phyloP scores from a whole-genome alignment of 768 basidiomycete species.

The Kwoniella sp. region DNA sequence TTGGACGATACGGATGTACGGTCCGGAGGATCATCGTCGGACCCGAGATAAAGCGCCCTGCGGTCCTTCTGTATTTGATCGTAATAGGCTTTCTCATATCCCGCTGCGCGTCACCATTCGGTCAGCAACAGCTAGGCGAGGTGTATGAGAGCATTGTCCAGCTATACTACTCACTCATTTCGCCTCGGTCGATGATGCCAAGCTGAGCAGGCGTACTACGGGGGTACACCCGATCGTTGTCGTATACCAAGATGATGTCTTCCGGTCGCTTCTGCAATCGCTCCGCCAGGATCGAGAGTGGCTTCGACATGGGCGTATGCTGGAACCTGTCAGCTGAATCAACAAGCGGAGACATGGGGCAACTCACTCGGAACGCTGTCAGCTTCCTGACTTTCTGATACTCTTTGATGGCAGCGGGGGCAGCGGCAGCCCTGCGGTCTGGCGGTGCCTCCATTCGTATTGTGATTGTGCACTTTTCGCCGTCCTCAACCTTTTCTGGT shows the following conservation, averaged over 20 bases:
- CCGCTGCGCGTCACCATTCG: slow-evolving; percentile 1
- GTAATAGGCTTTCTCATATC: slow-evolving; percentile 17
- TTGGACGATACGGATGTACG: no score
- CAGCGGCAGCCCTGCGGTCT: slow-evolving; percentile 5
- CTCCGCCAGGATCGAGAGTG: slow-evolving; percentile 18
- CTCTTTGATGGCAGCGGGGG: slow-evolving; percentile 9
- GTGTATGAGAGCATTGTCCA: no score
- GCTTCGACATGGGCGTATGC: slow-evolving; percentile 13
- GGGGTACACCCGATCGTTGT: slow-evolving; percentile 14
- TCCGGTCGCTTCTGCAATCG: slow-evolving; percentile 14
- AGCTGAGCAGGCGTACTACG: slow-evolving; percentile 6
- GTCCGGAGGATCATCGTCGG: no score
- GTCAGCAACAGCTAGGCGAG: no score
- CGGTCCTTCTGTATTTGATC: slow-evolving; percentile 3
- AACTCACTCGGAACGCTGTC: slow-evolving; percentile 6
- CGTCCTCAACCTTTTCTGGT: background rate
- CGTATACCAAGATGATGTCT: slow-evolving; percentile 24
- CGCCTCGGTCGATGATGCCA: slow-evolving; percentile 4
- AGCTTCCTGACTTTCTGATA: slow-evolving; percentile 14
- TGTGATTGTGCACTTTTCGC: slow-evolving; percentile 4
- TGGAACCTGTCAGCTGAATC: background rate
- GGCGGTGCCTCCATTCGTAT: slow-evolving; percentile 12
- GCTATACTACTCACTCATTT: slow-evolving; percentile 18
- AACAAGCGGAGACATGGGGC: background rate
- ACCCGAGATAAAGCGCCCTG: background rate